Evolutionary conservation across 2,329 filamentous ascomycete genomes (phyloP).

Genomic region (Calonectria henricotiae): DNA sequence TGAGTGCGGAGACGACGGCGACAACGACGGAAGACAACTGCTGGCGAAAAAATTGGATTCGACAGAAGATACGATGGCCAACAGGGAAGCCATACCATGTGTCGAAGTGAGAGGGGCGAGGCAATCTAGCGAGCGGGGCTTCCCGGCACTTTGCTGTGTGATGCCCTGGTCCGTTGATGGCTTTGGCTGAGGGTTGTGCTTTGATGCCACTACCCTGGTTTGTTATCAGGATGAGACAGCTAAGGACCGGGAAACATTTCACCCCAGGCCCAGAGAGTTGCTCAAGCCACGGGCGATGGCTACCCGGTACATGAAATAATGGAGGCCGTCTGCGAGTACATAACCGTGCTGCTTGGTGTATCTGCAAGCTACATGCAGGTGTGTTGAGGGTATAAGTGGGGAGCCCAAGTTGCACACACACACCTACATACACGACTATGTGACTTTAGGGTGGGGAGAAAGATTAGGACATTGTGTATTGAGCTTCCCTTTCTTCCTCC

Average conservation of each 20-base stretch:
- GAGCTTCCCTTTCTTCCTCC: slow-evolving; percentile 7
- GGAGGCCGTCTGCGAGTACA: background rate
- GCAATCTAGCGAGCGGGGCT: slow-evolving; percentile 18
- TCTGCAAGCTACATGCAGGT: slow-evolving; percentile 11
- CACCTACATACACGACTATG: background rate
- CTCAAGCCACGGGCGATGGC: slow-evolving; percentile 14
- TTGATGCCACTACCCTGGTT: background rate
- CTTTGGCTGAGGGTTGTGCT: slow-evolving; percentile 14
- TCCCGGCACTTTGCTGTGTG: slow-evolving; percentile 22
- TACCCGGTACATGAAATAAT: background rate
- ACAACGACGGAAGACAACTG: background rate
- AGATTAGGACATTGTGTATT: background rate
- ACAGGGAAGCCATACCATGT: slow-evolving; percentile 10
- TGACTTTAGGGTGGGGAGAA: background rate
- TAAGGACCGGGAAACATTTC: background rate
- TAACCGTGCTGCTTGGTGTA: background rate
- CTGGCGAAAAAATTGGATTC: background rate
- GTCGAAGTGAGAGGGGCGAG: background rate
- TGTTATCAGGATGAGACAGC: slow-evolving; percentile 25
- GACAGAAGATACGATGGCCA: slow-evolving; percentile 3
- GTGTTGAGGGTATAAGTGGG: slow-evolving; percentile 8
- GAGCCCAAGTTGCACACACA: background rate
- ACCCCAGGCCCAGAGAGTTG: background rate
- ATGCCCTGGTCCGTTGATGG: slow-evolving; percentile 1
- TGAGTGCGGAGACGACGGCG: slow-evolving; percentile 1